A percentile compares a stretch with the other conserved stretches of the same genome.
phyloP scores from a whole-genome alignment of 768 basidiomycete genomes.

The Boletus fagicola region DNA sequence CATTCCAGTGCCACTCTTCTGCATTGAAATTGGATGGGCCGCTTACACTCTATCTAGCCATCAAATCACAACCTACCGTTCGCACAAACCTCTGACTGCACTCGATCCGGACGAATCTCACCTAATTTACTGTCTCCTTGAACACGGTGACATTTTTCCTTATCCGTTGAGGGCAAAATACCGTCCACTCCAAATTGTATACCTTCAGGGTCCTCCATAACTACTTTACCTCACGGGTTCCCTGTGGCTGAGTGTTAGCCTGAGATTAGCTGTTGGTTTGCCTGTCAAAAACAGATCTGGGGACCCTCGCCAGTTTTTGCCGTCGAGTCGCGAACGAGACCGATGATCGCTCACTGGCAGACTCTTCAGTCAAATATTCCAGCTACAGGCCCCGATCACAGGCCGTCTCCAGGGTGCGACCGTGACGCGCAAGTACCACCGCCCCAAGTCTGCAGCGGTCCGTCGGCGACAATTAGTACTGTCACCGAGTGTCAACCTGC shows the following conservation, averaged over 20 bases:
- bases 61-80: not conserved
- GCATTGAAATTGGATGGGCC: not conserved
- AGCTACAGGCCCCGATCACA: slow-evolving; percentile 1
- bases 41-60: not conserved
- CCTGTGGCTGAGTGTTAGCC: slow-evolving; percentile 9
- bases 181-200: not conserved
- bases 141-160: not conserved
- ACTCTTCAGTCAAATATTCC: not conserved
- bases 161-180: not conserved
- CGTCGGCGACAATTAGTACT: too few species aligned
- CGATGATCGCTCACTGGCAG: not conserved
- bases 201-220: slow-evolving; percentile 2
- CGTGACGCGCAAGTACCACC: not conserved
- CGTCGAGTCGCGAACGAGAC: not conserved
- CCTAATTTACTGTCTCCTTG: slow-evolving; percentile 3
- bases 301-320: not conserved
- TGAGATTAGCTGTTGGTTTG: slow-evolving; percentile 11
- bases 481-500: not conserved
- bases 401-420: slow-evolving; percentile 10
- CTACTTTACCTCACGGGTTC: slow-evolving; percentile 9
- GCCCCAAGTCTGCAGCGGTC: not conserved
- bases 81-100: not conserved
- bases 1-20: slow-evolving; percentile 2
- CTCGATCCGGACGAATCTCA: not conserved
- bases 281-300: slow-evolving; percentile 7